Conservation (phyloP, 2,329 filamentous ascomycete species). For the Trichoderma koningii region DNA sequence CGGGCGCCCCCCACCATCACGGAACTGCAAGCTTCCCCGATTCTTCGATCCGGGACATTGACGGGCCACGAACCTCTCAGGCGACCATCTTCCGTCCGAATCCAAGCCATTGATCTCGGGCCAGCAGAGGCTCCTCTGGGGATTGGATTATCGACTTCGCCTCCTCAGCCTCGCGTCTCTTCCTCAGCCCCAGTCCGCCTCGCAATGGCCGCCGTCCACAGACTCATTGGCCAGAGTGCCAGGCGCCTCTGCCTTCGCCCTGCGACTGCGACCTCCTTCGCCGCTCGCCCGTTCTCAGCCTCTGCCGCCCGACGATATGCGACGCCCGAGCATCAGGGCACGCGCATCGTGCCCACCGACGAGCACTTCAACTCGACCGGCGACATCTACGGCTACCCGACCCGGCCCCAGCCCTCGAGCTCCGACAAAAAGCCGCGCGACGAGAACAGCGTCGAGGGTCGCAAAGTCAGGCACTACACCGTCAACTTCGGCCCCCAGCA, state of each 20-base stretch:
- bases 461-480: constrained; percentile 98
- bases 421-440: constrained; percentile 51
- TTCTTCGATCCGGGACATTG: constrained; percentile 37
- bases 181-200: constrained; percentile 34
- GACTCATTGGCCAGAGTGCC: constrained; percentile 71
- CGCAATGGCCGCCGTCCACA: constrained; percentile 70
- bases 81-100: constrained; percentile 34
- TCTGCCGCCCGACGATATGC: constrained; percentile 65
- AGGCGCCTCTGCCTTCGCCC: constrained; percentile 64
- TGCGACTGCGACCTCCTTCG: constrained; percentile 39
- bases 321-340: constrained; percentile 54
- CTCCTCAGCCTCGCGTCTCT: constrained; percentile 30
- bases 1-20: constrained; percentile 35
- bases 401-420: constrained; percentile 45
- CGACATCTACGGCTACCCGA: constrained; percentile 52
- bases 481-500: constrained; percentile 99
- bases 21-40: constrained; percentile 37
- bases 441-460: constrained; percentile 52
- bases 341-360: constrained; percentile 66
- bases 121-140: constrained; percentile 40
- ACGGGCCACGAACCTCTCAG: constrained; percentile 38
- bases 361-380: constrained; percentile 60
- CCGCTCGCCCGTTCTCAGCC: constrained; percentile 65
- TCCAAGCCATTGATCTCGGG: constrained; percentile 42
- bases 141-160: constrained; percentile 33